Base-by-base conservation (phyloP, 208 protist species). In the Leishmania mexicana region DNA sequence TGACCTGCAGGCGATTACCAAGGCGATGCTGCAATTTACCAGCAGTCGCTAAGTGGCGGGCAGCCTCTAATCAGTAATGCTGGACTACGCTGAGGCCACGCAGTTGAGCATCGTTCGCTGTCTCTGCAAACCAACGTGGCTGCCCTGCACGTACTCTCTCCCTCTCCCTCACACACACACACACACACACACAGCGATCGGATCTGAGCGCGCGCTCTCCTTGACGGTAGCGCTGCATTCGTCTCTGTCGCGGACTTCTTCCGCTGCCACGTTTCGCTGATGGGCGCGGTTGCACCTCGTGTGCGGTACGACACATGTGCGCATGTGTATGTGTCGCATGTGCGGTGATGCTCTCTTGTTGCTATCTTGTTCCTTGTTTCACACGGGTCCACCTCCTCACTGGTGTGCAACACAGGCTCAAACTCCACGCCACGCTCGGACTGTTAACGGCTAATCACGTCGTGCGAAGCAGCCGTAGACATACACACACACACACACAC, bases 1-100 rank as follows among this genome's bases (percentile, higher is more conserved):
- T 3, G 88, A 96, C 38, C 57, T 96, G 38, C 64, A 77, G 17
- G 54, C 81, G 28, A 87, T 97, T 47, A 93, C 91, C 70, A 81
- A 70, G 19, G 88, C 85, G 1, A 90, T 96, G 68, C 93, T 90
- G 6, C 53, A 71, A 8, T 96, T 87, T 87, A 42, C 49, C 2
- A 15, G 42, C 10, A 24, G 19, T 19, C 51, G 64, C 28, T 79
- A 28, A 38, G 13, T 28, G 47, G 8, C 8, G 3, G n/a, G 31
- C 73, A 42, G 19, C n/a, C n/a, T 45, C n/a, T 3, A 7, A 28
- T 10, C 35, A 38, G 31, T 11, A 0, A 28, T 42, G 73, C 31
- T 76, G 10, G 5, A 31, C 31, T 76, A 28, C 15, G 3, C 2
- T 45, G 13, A 62, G 24, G 49, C 10, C 0, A 8, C 21, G 11